Evolutionary conservation across 1,284 basidiomycete species (phyloP).

Genomic region (Megacollybia platyphylla): DNA sequence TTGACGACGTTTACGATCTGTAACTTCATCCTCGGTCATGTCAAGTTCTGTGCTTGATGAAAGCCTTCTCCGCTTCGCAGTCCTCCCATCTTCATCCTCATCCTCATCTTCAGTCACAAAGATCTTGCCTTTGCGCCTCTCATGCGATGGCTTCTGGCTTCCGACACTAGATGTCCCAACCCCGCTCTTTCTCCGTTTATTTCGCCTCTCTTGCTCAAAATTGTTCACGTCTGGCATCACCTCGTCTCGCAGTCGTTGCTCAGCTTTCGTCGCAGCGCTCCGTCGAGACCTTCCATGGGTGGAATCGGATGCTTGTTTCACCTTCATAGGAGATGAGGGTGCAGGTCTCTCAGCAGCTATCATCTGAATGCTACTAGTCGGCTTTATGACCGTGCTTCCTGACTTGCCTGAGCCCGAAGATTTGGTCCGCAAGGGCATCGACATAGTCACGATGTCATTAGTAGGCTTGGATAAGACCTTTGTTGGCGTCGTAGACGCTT

Average conservation of each 20-base stretch:
- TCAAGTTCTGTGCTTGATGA: neutral
- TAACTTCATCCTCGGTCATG: neutral
- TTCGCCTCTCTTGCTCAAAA: slow-evolving; percentile 54
- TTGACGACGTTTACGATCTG: neutral
- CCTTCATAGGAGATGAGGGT: neutral
- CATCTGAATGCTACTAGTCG: slow-evolving; percentile 4
- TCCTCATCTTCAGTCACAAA: neutral
- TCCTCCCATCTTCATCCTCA: slow-evolving; percentile 7
- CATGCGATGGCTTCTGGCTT: slow-evolving; percentile 2
- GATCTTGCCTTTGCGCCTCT: slow-evolving; percentile 7
- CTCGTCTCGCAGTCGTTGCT: slow-evolving; percentile 43
- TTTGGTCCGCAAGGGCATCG: no score
- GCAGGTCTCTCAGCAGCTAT: slow-evolving; percentile 1
- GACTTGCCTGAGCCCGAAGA: no score
- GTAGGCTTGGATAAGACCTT: no score
- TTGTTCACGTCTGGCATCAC: slow-evolving; percentile 67
- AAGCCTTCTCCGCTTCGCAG: slow-evolving; percentile 6
- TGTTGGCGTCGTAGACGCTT: no score
- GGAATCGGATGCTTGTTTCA: slow-evolving; percentile 2
- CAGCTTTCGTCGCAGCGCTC: slow-evolving; percentile 56
- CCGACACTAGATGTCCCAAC: slow-evolving; percentile 8
- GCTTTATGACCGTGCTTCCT: neutral
- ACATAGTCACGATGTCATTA: no score
- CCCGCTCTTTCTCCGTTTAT: slow-evolving; percentile 13
- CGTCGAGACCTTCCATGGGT: slow-evolving; percentile 20